These are phyloP conservation scores for Penicillium psychrofluorescens DNA, from an alignment of 495 filamentous ascomycete genomes.

Conservation along the genomic window DNA sequence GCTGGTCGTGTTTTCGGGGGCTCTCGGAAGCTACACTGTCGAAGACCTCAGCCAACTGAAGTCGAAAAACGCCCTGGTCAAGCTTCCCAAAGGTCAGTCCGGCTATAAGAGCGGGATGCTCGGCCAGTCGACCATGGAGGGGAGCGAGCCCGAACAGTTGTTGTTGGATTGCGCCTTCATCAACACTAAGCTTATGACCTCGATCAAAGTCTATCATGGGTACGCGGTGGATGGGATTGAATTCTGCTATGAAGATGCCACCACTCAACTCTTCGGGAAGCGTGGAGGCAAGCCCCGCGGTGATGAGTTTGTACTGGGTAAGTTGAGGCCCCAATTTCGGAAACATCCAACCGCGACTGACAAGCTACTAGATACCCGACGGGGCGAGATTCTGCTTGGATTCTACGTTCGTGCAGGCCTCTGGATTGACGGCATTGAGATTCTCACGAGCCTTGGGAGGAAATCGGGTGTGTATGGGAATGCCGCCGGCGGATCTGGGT, in stretches of 20 bases:
- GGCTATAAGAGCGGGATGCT: constrained; percentile 73
- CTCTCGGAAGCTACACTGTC: constrained; percentile 63
- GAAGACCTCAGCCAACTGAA: constrained; percentile 62
- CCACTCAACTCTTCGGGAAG: constrained; percentile 85
- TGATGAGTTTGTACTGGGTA: constrained; percentile 71
- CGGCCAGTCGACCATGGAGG: constrained; percentile 66
- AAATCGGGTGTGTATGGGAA: constrained; percentile 85
- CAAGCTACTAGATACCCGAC: constrained; percentile 57
- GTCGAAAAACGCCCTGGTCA: constrained; percentile 64
- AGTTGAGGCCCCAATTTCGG: constrained; percentile 11
- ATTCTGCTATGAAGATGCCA: constrained; percentile 85
- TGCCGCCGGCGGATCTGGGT: constrained; percentile 73
- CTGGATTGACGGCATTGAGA: constrained; percentile 88
- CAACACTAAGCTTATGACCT: constrained; percentile 66
- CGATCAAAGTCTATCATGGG: constrained; percentile 72
- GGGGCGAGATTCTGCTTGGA: constrained; percentile 80
- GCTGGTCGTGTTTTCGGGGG: constrained; percentile 65
- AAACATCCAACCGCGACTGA: constrained; percentile 11
- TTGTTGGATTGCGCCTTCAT: constrained; percentile 63
- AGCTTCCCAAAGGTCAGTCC: constrained; percentile 62
- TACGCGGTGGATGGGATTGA: constrained; percentile 78
- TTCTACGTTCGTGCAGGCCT: constrained; percentile 76
- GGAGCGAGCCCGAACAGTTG: constrained; percentile 64
- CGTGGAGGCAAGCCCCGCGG: constrained; percentile 67
- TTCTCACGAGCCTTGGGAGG: constrained; percentile 80